These are phyloP conservation scores for Penicillium silybi DNA, from an alignment of 495 filamentous ascomycete genomes.

Conservation along the genomic window DNA sequence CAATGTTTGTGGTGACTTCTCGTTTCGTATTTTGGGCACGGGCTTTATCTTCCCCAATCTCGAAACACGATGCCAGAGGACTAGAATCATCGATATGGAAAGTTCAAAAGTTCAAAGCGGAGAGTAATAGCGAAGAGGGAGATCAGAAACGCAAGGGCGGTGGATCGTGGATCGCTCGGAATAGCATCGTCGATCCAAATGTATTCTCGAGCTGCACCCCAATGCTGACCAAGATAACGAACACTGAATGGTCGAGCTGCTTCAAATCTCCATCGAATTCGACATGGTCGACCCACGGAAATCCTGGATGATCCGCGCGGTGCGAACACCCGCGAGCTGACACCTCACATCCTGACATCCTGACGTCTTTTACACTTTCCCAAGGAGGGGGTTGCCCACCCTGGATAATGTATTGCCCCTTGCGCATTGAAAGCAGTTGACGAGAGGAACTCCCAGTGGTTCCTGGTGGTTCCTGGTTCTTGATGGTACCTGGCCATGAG, in stretches of 20 bases:
- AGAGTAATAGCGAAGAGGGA: constrained; percentile 3
- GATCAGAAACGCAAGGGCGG: constrained; percentile 8
- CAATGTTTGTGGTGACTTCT: neutral
- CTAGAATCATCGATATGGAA: neutral
- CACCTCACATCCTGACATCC: constrained; percentile 23
- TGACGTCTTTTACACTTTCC: constrained; percentile 7
- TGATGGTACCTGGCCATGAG: constrained; percentile 6
- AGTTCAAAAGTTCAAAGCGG: neutral
- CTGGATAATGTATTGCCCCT: constrained; percentile 7
- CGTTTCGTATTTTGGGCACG: too few species aligned
- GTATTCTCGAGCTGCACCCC: neutral
- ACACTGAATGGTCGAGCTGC: neutral
- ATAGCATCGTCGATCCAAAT: neutral
- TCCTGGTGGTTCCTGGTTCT: neutral
- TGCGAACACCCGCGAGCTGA: constrained; percentile 11
- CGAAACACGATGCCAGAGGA: neutral
- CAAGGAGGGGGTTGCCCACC: constrained; percentile 1
- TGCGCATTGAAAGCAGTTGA: constrained; percentile 1
- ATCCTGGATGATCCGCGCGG: constrained; percentile 21
- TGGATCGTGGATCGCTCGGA: constrained; percentile 8
- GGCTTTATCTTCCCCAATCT: neutral
- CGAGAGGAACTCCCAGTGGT: neutral
- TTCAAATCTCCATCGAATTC: constrained; percentile 11
- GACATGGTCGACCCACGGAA: constrained; percentile 15
- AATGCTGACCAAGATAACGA: neutral